Evolutionary conservation across 2,329 filamentous ascomycete genomes (phyloP).

Genomic region (Myriosclerotinia duriaeana): DNA sequence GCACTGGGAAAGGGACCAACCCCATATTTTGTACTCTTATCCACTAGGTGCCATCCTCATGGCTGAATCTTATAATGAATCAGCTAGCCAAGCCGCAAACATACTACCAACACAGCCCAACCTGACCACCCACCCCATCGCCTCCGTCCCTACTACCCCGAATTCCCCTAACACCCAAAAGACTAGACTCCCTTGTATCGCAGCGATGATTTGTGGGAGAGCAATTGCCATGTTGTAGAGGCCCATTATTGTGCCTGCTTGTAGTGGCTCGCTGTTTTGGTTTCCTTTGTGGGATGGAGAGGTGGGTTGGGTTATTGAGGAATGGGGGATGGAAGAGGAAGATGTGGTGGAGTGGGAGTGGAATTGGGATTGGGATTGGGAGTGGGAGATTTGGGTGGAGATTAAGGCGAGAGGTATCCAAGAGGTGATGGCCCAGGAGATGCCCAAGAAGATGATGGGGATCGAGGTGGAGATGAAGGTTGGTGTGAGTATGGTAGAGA

Average conservation of each 20-base stretch:
- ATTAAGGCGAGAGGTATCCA: constrained; percentile 26
- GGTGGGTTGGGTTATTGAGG: not conserved
- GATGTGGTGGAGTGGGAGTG: too few species aligned
- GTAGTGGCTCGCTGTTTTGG: not conserved
- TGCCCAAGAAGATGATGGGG: constrained; percentile 19
- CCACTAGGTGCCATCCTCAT: not conserved
- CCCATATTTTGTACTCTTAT: too few species aligned
- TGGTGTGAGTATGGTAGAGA: constrained; percentile 14
- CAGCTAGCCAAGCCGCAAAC: constrained; percentile 15
- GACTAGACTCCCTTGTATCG: constrained; percentile 13
- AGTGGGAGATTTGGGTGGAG: constrained; percentile 20
- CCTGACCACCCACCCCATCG: constrained; percentile 22
- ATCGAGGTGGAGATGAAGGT: constrained; percentile 8
- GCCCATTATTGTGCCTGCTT: constrained; percentile 23
- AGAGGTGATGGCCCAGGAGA: constrained; percentile 21
- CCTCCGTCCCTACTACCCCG: constrained; percentile 15
- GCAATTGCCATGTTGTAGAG: constrained; percentile 26
- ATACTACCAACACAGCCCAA: constrained; percentile 14
- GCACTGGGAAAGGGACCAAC: too few species aligned
- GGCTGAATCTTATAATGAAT: not conserved
- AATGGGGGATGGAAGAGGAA: not conserved
- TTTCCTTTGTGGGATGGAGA: not conserved
- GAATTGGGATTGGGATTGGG: not conserved
- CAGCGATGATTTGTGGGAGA: constrained; percentile 22
- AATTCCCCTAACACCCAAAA: constrained; percentile 15